Percentiles rank a stretch among this genome's conserved stretches.
Evolutionary conservation across 345 rosid genomes (phyloP).

Genomic region (Isatis tinctoria): DNA sequence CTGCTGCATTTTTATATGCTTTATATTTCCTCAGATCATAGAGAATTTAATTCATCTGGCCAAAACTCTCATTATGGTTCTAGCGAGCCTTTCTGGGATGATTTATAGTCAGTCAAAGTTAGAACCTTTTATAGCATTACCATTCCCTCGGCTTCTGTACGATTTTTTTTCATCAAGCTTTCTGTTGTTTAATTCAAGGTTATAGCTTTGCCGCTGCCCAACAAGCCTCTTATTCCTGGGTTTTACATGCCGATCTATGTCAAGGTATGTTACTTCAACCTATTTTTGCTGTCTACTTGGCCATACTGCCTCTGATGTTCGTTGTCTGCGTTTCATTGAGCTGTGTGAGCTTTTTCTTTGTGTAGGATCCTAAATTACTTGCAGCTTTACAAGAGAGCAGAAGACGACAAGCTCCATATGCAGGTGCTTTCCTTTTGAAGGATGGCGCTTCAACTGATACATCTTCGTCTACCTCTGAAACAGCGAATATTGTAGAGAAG

Average conservation of each 20-base stretch:
- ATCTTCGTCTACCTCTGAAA: conserved; percentile 47
- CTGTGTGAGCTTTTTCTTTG: not conserved
- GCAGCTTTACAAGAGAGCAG: conserved; percentile 87
- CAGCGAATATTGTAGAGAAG: conserved; percentile 52
- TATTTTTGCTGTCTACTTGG: not conserved
- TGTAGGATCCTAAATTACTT: conserved; percentile 78
- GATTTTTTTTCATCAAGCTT: not conserved
- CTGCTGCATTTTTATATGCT: not conserved
- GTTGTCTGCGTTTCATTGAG: not conserved
- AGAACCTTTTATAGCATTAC: not conserved
- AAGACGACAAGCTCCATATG: conserved; percentile 87
- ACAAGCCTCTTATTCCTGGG: conserved; percentile 85
- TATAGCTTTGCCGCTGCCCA: conserved; percentile 77
- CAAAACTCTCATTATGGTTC: not conserved
- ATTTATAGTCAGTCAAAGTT: not conserved
- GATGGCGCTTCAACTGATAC: conserved; percentile 69
- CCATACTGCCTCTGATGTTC: not conserved
- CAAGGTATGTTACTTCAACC: conserved; percentile 47
- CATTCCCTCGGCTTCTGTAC: not conserved
- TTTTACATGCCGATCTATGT: conserved; percentile 94
- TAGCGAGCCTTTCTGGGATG: not conserved
- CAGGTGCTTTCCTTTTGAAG: conserved; percentile 92
- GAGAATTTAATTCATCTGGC: not conserved
- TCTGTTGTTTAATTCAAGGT: conserved; percentile 46
- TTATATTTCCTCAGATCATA: too few species aligned